These are phyloP conservation scores for Daldinia vernicosa DNA, from an alignment of 495 filamentous ascomycete genomes.

Conservation along the genomic window DNA sequence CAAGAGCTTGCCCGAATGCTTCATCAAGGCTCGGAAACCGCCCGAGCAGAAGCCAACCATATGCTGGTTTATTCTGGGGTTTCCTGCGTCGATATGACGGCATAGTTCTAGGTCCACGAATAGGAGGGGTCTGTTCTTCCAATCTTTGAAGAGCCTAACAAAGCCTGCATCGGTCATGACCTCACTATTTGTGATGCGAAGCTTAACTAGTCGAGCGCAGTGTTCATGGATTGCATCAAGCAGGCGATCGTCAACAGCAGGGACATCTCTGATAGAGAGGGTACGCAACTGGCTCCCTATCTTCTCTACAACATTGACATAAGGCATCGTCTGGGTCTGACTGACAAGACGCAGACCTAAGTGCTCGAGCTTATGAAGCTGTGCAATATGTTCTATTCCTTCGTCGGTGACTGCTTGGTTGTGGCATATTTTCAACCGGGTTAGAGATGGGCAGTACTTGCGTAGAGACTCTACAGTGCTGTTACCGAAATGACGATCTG, in stretches of 20 bases:
- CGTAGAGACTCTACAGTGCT: slow-evolving; percentile 64
- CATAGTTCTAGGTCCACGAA: slow-evolving; percentile 77
- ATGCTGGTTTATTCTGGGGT: slow-evolving; percentile 63
- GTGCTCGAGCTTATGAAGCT: slow-evolving; percentile 69
- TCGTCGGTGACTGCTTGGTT: slow-evolving; percentile 59
- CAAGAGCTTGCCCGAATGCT: slow-evolving; percentile 74
- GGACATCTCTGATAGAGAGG: slow-evolving; percentile 72
- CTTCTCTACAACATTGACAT: slow-evolving; percentile 65
- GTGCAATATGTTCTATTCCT: slow-evolving; percentile 62
- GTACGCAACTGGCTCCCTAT: slow-evolving; percentile 72
- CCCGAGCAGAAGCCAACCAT: slow-evolving; percentile 73
- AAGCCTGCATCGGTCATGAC: slow-evolving; percentile 77
- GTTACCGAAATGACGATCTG: slow-evolving; percentile 71
- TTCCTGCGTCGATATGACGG: slow-evolving; percentile 73
- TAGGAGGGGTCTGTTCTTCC: slow-evolving; percentile 74
- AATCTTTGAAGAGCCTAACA: slow-evolving; percentile 72
- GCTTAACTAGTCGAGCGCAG: slow-evolving; percentile 73
- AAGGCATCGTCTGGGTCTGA: slow-evolving; percentile 62
- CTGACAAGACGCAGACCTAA: slow-evolving; percentile 72
- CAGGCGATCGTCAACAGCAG: slow-evolving; percentile 66
- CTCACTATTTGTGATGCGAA: slow-evolving; percentile 80
- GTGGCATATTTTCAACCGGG: slow-evolving; percentile 74
- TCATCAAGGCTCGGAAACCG: slow-evolving; percentile 82
- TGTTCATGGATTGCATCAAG: slow-evolving; percentile 71
- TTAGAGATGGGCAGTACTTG: slow-evolving; percentile 67